These are phyloP conservation scores for Thielaviopsis musarum DNA, from an alignment of 2,329 filamentous ascomycete genomes.

Conservation along the genomic window DNA sequence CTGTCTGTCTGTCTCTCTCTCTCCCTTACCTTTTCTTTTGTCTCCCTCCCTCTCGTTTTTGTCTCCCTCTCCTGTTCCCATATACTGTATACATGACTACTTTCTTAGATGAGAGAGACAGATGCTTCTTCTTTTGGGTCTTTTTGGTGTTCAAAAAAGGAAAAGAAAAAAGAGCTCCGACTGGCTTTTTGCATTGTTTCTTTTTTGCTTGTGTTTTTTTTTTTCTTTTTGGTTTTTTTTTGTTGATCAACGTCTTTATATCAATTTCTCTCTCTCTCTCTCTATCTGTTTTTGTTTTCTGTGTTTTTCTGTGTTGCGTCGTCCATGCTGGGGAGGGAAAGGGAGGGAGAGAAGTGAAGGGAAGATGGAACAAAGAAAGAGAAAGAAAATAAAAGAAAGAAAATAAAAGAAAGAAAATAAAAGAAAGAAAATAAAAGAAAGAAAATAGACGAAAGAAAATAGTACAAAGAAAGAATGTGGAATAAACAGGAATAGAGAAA, in stretches of 20 bases:
- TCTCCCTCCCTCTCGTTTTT: background rate
- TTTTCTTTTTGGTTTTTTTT: constrained; percentile 13
- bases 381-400: constrained; percentile 9
- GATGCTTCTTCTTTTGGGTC: background rate
- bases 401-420: background rate
- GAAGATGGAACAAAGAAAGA: no score
- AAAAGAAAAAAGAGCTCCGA: background rate
- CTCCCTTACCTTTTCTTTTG: background rate
- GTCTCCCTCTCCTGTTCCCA: background rate
- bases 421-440: background rate
- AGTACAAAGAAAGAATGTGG: background rate
- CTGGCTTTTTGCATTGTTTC: background rate
- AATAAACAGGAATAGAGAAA: background rate
- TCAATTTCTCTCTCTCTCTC: background rate
- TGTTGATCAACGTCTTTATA: constrained; percentile 12
- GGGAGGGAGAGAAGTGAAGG: no score
- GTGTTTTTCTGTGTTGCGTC: no score
- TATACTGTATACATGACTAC: background rate
- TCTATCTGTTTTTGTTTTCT: background rate
- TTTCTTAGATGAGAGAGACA: background rate
- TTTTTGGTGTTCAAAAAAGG: background rate
- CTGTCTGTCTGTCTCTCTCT: background rate
- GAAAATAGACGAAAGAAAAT: background rate
- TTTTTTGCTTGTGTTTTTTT: background rate
- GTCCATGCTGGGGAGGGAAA: background rate